Percentiles rank a stretch among this genome's conserved stretches.
phyloP scores from a whole-genome alignment of 1,139 yeast species.

The Tardiomyces blankii region DNA sequence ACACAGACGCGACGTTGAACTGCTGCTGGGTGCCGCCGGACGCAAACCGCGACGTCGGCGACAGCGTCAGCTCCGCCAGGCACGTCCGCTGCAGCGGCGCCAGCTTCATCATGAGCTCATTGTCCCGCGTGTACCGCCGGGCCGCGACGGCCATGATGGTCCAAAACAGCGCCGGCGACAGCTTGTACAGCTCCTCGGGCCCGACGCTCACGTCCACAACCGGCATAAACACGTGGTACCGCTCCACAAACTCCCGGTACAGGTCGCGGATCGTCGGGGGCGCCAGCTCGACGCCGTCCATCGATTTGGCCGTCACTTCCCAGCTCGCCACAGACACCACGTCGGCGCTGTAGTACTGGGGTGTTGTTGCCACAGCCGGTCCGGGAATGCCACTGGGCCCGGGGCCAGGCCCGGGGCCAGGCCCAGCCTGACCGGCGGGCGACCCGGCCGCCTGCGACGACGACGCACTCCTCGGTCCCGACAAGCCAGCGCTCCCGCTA shows the following conservation, averaged over 20 bases:
- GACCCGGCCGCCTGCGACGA: not conserved
- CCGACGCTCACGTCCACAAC: constrained; percentile 75
- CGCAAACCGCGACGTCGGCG: constrained; percentile 77
- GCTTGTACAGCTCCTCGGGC: constrained; percentile 64
- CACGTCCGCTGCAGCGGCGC: constrained; percentile 66
- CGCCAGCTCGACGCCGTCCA: constrained; percentile 54
- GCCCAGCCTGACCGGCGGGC: not conserved
- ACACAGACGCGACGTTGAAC: constrained; percentile 83
- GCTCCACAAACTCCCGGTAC: constrained; percentile 55
- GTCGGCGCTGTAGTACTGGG: not conserved
- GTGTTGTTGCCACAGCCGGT: constrained; percentile 1
- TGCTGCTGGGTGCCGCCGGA: constrained; percentile 38
- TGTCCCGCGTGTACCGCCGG: constrained; percentile 41
- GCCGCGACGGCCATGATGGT: constrained; percentile 78
- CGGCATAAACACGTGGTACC: constrained; percentile 79
- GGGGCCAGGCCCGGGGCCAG: not conserved
- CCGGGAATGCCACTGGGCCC: constrained; percentile 1
- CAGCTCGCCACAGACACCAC: constrained; percentile 5
- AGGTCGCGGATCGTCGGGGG: constrained; percentile 54
- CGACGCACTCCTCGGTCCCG: not conserved
- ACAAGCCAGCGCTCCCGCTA: not conserved
- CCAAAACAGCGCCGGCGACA: constrained; percentile 91
- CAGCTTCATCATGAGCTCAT: constrained; percentile 37
- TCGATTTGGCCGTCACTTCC: constrained; percentile 49
- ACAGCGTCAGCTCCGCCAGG: constrained; percentile 76